Percentiles rank a stretch among this genome's conserved stretches.
phyloP scores from a whole-genome alignment of 495 filamentous ascomycete species.

The Talaromyces liani region DNA sequence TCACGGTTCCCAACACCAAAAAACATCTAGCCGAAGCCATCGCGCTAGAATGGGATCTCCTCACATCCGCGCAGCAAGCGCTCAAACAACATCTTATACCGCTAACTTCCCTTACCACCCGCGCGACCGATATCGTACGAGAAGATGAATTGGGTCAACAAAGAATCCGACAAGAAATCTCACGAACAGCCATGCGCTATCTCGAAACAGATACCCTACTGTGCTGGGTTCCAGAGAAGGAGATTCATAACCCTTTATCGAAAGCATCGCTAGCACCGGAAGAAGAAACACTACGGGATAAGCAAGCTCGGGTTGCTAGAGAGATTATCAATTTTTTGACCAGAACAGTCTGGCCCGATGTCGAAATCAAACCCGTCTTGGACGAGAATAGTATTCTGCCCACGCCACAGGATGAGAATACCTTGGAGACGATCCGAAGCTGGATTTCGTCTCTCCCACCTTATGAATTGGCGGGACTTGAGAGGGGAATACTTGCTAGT shows the following conservation, averaged over 20 bases:
- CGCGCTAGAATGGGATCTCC: constrained; percentile 86
- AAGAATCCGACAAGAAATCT: constrained; percentile 48
- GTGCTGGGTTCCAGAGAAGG: constrained; percentile 73
- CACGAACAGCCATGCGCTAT: constrained; percentile 68
- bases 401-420: constrained; percentile 57
- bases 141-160: constrained; percentile 48
- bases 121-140: constrained; percentile 68
- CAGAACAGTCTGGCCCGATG: constrained; percentile 74
- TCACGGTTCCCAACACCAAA: constrained; percentile 67
- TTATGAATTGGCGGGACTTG: constrained; percentile 80
- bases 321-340: constrained; percentile 65
- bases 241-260: constrained; percentile 8
- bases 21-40: constrained; percentile 77
- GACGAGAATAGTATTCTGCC: constrained; percentile 68
- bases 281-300: constrained; percentile 49
- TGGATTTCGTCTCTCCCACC: constrained; percentile 68
- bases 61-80: constrained; percentile 72
- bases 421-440: constrained; percentile 62
- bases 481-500: constrained; percentile 71
- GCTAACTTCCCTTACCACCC: constrained; percentile 74
- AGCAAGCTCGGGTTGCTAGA: constrained; percentile 60
- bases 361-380: constrained; percentile 68
- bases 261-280: constrained; percentile 21
- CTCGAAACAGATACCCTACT: constrained; percentile 89
- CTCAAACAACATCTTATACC: constrained; percentile 75